A percentile compares a stretch with the other conserved stretches of the same genome.
Conservation (phyloP, 345 rosid genomes). For the Salix suchowensis region DNA sequence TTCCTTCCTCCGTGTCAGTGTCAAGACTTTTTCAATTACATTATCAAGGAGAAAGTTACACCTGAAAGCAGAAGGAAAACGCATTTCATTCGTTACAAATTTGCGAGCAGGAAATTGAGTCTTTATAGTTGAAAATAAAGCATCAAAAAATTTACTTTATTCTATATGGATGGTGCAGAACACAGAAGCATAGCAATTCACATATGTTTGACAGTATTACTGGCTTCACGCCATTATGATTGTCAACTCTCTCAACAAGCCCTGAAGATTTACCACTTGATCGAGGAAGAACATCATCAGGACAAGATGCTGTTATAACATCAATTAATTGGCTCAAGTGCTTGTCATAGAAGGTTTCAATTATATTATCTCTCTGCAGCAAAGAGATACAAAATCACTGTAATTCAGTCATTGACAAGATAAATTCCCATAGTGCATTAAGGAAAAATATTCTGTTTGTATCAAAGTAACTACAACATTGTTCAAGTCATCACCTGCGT, state of each 20-base stretch:
- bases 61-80: slow-evolving; percentile 47
- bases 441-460: slow-evolving; percentile 12
- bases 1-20: slow-evolving; percentile 80
- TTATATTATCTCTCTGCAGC: slow-evolving; percentile 73
- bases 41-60: slow-evolving; percentile 81
- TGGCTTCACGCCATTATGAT: slow-evolving; percentile 52
- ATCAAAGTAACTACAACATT: neutral
- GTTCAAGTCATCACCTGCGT: slow-evolving; percentile 1
- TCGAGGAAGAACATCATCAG: slow-evolving; percentile 31
- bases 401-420: neutral
- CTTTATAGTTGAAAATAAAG: slow-evolving; percentile 6
- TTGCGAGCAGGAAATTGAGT: slow-evolving; percentile 13
- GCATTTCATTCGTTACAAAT: slow-evolving; percentile 1
- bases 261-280: slow-evolving; percentile 42
- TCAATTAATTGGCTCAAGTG: slow-evolving; percentile 85
- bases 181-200: slow-evolving; percentile 92
- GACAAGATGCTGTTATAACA: slow-evolving; percentile 77
- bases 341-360: slow-evolving; percentile 93
- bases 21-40: slow-evolving; percentile 73
- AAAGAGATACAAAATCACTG: slow-evolving; percentile 9
- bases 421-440: neutral
- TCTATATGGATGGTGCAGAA: slow-evolving; percentile 85
- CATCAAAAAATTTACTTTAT: slow-evolving; percentile 58
- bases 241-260: slow-evolving; percentile 40
- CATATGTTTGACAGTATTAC: slow-evolving; percentile 87